Conservation (phyloP, 306 rosid species). For the Arachis hypogaea region DNA sequence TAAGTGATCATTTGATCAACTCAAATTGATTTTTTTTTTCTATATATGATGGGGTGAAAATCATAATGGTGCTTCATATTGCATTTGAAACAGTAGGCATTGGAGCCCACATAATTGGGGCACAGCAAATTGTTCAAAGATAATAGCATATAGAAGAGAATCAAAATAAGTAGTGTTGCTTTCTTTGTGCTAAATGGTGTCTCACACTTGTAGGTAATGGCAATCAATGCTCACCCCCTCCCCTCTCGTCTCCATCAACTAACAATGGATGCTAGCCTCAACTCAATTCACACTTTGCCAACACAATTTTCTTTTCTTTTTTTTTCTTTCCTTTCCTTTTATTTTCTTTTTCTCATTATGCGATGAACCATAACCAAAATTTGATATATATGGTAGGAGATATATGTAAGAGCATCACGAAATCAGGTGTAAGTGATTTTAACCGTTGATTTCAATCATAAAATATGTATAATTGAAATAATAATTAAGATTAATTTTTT, state of each 20-base stretch:
- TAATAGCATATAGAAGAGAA: conserved; percentile 26
- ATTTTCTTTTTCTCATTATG: no score
- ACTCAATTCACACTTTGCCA: conserved; percentile 15
- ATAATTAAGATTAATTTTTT: no score
- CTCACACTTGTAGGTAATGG: conserved; percentile 38
- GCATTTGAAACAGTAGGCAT: conserved; percentile 40
- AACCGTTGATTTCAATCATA: no score
- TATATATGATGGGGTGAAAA: not conserved
- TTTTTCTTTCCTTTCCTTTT: no score
- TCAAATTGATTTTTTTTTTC: no score
- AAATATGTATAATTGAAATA: no score
- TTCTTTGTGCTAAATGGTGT: conserved; percentile 42
- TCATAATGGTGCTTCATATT: conserved; percentile 51
- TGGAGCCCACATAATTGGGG: conserved; percentile 46
- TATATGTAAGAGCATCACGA: no score
- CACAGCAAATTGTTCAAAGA: conserved; percentile 36
- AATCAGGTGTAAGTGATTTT: no score
- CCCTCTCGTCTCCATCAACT: conserved; percentile 36
- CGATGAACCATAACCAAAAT: no score
- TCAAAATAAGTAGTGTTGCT: conserved; percentile 44
- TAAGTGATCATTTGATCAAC: no score
- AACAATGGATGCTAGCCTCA: not conserved
- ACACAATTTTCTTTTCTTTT: not conserved
- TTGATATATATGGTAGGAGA: no score
- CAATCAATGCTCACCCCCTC: conserved; percentile 41